Evolutionary conservation across 2,329 filamentous ascomycete species (phyloP), one percentile per base, ranked within the genome.

Genomic region (Fusarium luffae): DNA sequence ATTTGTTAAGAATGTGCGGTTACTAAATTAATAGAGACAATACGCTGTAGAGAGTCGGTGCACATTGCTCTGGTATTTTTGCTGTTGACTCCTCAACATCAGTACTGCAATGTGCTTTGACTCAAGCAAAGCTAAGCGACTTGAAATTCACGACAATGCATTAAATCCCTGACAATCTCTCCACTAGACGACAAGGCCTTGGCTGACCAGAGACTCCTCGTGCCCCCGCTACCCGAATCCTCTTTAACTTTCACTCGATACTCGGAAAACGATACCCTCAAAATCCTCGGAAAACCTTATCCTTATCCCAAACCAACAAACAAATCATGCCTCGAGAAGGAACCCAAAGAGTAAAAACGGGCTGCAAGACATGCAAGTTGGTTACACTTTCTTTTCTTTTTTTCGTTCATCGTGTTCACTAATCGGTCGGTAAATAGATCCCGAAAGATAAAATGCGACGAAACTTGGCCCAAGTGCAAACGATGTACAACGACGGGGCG

Each of bases 361-460:
- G 85, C 11, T 87, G 85, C 71, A 78, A 82, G 49, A 87, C 85
- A 41, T 87, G 85, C 84, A 86, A 86, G 84, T 85, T 74, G 62
- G 84, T 82, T 51, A 14, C 23, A 41, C 14, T 14, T 41, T 19
- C 7, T 16, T 32, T 32, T 49, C 32, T 40, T 32, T 21, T 11
- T 8, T 25, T 13, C 19, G 5, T 46, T 16, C 34, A 37, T 47
- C 32, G 11, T 19, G 11, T 5, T 9, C n/a, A n/a, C 27, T 56
- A 52, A 37, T 55, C 16, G n/a, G 19, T 42, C 30, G 6, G 9
- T 8, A 21, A 1, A 5, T 41, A 87, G 85, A 76, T 82, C 85
- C 27, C 84, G 86, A 41, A 85, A 85, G 60, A 82, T 88, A 54
- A 89, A 88, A 75, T 89, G 86, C 72, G 86, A 88, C 68, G 86